These are phyloP conservation scores for Hygrophoropsis aurantiaca DNA, from an alignment of 768 basidiomycete genomes.

Conservation along the genomic window DNA sequence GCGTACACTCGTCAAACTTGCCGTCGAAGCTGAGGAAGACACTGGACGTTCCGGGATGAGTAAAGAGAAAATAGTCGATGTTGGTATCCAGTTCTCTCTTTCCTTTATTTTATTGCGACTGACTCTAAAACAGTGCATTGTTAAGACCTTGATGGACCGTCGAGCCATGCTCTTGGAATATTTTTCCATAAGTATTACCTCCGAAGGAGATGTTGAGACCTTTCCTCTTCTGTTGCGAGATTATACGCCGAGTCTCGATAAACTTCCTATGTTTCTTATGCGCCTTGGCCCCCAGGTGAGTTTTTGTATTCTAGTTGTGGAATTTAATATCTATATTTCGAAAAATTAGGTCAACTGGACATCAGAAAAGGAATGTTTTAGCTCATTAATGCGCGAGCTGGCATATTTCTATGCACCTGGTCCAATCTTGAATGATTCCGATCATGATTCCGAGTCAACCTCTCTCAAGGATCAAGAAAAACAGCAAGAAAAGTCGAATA, in stretches of 20 bases:
- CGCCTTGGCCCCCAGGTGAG: slow-evolving; percentile 86
- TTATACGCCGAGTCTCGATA: slow-evolving; percentile 89
- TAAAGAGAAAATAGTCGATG: slow-evolving; percentile 69
- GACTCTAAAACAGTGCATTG: slow-evolving; percentile 51
- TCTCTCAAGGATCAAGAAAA: slow-evolving; percentile 29
- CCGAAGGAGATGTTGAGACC: slow-evolving; percentile 65
- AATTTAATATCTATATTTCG: slow-evolving; percentile 2
- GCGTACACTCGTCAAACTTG: slow-evolving; percentile 69
- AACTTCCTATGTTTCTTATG: slow-evolving; percentile 87
- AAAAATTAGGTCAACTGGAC: slow-evolving; percentile 82
- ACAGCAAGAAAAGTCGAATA: slow-evolving; percentile 55
- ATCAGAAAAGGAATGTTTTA: slow-evolving; percentile 82
- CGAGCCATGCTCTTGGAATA: slow-evolving; percentile 92
- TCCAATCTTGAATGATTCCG: slow-evolving; percentile 33
- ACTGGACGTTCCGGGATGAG: slow-evolving; percentile 49
- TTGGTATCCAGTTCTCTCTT: slow-evolving; percentile 31
- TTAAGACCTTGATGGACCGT: slow-evolving; percentile 53
- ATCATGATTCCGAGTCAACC: slow-evolving; percentile 16
- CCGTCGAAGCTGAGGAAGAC: slow-evolving; percentile 67
- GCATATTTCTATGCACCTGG: slow-evolving; percentile 89
- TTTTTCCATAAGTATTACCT: slow-evolving; percentile 75
- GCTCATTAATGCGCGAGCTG: slow-evolving; percentile 81
- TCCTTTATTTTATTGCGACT: not conserved
- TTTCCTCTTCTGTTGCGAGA: slow-evolving; percentile 83
- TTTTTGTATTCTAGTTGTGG: not conserved